Conservation (phyloP, 495 filamentous ascomycete species). For the Cladorrhinum samala region DNA sequence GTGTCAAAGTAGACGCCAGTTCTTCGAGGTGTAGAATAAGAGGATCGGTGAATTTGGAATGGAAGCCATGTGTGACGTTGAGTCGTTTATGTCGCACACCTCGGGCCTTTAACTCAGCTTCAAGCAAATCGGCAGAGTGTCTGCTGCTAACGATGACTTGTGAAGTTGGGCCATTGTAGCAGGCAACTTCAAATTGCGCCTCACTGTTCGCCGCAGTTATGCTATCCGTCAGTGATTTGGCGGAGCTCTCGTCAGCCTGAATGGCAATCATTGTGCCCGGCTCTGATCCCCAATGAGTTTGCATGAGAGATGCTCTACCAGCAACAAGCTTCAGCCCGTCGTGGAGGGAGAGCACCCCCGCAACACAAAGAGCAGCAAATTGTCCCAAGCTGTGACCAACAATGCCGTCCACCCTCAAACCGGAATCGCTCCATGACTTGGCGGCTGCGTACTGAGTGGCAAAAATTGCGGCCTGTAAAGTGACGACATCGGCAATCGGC, state of each 20-base stretch:
- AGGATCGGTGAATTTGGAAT: constrained; percentile 40
- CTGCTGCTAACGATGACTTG: background rate
- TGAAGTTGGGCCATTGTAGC: background rate
- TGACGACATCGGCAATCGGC: too few relatives aligned
- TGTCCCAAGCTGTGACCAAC: too few relatives aligned
- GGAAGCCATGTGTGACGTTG: constrained; percentile 48
- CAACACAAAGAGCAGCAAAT: too few relatives aligned
- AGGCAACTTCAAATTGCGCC: background rate
- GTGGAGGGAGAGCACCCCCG: too few relatives aligned
- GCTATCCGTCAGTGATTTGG: background rate
- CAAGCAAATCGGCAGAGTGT: background rate
- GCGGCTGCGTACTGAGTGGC: too few relatives aligned
- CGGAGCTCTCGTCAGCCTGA: background rate
- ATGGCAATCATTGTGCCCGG: constrained; percentile 42
- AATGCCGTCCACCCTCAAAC: too few relatives aligned
- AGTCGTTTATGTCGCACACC: constrained; percentile 27
- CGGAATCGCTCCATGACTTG: too few relatives aligned
- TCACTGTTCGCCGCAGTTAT: background rate
- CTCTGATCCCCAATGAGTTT: constrained; percentile 50
- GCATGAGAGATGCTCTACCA: too few relatives aligned
- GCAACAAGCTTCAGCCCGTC: too few relatives aligned
- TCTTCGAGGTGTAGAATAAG: constrained; percentile 29
- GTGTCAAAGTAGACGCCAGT: constrained; percentile 12
- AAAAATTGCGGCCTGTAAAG: too few relatives aligned
- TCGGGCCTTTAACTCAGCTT: background rate